phyloP scores from a whole-genome alignment of 2,329 filamentous ascomycete species.

The Corynespora cassiicola region DNA sequence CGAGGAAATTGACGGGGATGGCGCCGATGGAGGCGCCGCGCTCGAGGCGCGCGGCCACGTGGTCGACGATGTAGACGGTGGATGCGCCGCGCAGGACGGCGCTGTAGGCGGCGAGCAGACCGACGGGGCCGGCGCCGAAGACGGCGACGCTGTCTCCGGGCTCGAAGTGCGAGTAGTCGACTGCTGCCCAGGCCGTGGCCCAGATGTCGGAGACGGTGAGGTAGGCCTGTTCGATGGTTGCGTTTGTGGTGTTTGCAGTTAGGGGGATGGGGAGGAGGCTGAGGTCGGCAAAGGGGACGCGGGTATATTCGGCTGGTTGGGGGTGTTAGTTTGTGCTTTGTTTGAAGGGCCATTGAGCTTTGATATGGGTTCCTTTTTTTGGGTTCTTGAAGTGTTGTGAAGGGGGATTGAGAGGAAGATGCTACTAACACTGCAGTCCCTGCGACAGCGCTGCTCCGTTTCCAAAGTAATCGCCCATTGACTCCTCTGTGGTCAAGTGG shows the following conservation, averaged over 20 bases:
- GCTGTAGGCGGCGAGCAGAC: conserved; percentile 39
- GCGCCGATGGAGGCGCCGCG: conserved; percentile 36
- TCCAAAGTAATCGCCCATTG: too few relatives aligned
- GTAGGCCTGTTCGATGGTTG: conserved; percentile 16
- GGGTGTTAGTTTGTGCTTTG: too few relatives aligned
- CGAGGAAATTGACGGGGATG: conserved; percentile 38
- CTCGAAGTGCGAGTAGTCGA: conserved; percentile 27
- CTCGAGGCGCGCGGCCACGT: conserved; percentile 12
- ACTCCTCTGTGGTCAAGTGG: too few relatives aligned
- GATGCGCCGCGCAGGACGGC: conserved; percentile 36
- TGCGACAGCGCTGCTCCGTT: too few relatives aligned
- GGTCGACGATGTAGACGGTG: conserved; percentile 37
- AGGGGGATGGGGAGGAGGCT: conserved; percentile 15
- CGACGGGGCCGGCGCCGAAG: conserved; percentile 46
- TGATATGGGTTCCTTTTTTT: too few relatives aligned
- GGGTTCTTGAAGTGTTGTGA: too few relatives aligned
- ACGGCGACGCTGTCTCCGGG: conserved; percentile 36
- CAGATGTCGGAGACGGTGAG: conserved; percentile 37
- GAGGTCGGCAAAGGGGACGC: conserved; percentile 20
- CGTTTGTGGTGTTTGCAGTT: background rate
- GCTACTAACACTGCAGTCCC: too few relatives aligned
- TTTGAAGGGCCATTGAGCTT: too few relatives aligned
- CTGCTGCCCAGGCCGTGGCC: conserved; percentile 28
- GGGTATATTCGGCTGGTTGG: conserved; percentile 25
- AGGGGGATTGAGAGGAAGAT: too few relatives aligned